Evolutionary conservation across 192 early-diverging fungal species (phyloP).

Genomic region (Coemansia furcata): DNA sequence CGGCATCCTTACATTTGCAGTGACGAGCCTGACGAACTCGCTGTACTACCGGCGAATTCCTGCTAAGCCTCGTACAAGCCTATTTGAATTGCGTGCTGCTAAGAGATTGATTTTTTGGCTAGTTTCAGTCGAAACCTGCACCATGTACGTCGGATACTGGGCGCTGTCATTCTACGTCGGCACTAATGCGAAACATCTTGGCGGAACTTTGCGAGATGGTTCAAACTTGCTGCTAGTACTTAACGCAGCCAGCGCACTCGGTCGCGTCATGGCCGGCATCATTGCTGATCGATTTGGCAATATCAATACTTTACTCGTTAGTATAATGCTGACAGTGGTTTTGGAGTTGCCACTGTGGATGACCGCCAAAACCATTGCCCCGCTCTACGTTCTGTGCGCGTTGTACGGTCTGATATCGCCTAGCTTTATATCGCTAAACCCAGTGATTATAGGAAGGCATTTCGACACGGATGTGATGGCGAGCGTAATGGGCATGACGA

Average conservation of each 20-base stretch:
- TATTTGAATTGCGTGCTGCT: conserved; percentile 25
- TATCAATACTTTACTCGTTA: conserved; percentile 34
- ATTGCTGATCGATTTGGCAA: conserved; percentile 38
- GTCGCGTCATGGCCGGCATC: conserved; percentile 29
- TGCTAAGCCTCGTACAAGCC: conserved; percentile 51
- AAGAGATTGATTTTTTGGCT: conserved; percentile 38
- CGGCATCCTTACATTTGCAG: conserved; percentile 53
- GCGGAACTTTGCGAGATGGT: conserved; percentile 24
- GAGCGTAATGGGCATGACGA: conserved; percentile 45
- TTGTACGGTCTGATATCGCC: conserved; percentile 42
- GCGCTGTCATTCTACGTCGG: conserved; percentile 41
- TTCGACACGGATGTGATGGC: conserved; percentile 30
- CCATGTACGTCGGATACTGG: conserved; percentile 50
- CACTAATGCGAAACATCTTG: conserved; percentile 21
- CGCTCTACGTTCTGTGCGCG: conserved; percentile 34
- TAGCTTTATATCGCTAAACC: conserved; percentile 47
- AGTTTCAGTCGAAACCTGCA: conserved; percentile 26
- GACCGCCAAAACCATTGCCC: conserved; percentile 20
- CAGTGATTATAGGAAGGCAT: conserved; percentile 32
- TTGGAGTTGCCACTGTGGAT: conserved; percentile 45
- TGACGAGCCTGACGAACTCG: conserved; percentile 30
- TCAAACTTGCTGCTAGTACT: conserved; percentile 37
- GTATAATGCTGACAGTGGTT: conserved; percentile 19
- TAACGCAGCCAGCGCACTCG: conserved; percentile 33
- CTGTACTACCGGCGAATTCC: conserved; percentile 40